These are phyloP conservation scores for Penstemon newberryi DNA, from an alignment of 257 asterid species.

Conservation along the genomic window DNA sequence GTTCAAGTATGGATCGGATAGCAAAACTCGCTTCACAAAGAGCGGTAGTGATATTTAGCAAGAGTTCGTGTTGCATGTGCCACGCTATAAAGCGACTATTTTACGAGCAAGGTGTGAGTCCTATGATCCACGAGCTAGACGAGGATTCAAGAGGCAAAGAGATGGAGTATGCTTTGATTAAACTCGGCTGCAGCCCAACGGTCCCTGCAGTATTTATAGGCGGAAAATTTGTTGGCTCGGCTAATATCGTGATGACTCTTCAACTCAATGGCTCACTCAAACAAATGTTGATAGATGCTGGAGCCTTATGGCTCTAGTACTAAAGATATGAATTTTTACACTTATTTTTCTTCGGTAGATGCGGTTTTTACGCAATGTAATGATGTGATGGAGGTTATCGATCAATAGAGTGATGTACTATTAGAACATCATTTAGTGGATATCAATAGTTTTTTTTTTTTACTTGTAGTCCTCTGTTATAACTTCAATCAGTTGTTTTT, in stretches of 20 bases:
- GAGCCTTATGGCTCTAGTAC: conserved; percentile 75
- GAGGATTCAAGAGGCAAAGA: conserved; percentile 57
- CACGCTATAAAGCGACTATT: conserved; percentile 76
- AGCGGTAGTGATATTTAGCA: conserved; percentile 80
- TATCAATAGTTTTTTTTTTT: too few relatives aligned
- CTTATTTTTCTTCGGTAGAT: neutral
- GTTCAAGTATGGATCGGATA: conserved; percentile 47
- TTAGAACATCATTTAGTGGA: neutral
- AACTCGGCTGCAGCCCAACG: conserved; percentile 67
- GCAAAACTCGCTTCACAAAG: conserved; percentile 54
- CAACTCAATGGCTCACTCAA: conserved; percentile 71
- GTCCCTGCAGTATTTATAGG: conserved; percentile 77
- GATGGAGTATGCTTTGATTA: conserved; percentile 57
- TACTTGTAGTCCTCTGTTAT: too few relatives aligned
- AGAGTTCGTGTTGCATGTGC: conserved; percentile 86
- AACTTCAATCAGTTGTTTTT: too few relatives aligned
- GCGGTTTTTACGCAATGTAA: neutral
- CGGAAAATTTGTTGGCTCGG: conserved; percentile 64
- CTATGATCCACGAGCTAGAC: conserved; percentile 64
- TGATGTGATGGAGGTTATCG: neutral
- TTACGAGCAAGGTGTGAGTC: conserved; percentile 81
- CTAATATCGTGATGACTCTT: conserved; percentile 64
- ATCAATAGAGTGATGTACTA: neutral
- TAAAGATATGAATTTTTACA: neutral
- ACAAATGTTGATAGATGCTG: conserved; percentile 76